Conservation (phyloP, 2,329 filamentous ascomycete species). For the Clonostachys rosea region DNA sequence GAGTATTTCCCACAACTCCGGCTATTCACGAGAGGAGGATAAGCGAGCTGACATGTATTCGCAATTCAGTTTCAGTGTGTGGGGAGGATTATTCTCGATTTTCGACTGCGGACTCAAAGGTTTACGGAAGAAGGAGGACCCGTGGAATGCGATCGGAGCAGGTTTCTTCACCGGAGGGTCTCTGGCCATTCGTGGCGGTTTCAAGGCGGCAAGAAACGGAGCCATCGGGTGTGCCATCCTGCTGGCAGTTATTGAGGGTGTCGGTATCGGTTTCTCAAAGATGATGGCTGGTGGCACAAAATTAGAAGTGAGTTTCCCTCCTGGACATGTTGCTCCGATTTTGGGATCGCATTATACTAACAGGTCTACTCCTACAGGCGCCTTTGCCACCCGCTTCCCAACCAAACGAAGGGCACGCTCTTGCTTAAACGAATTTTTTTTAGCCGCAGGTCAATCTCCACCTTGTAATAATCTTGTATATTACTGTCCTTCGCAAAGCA, state of each 20-base stretch:
- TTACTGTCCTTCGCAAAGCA: too few relatives aligned
- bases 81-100: conserved; percentile 93
- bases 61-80: conserved; percentile 48
- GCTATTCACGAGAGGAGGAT: too few relatives aligned
- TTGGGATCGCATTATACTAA: too few relatives aligned
- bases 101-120: conserved; percentile 98
- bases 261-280: conserved; percentile 91
- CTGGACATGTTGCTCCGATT: too few relatives aligned
- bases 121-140: conserved; percentile 91
- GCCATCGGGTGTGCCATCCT: conserved; percentile 95
- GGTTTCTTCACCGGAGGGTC: conserved; percentile 96
- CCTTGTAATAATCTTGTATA: too few relatives aligned
- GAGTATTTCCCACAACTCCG: conserved; percentile 44
- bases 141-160: conserved; percentile 95
- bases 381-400: too few relatives aligned
- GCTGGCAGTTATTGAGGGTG: conserved; percentile 93
- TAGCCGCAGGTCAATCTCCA: too few relatives aligned
- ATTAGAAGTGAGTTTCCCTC: conserved; percentile 54
- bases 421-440: too few relatives aligned
- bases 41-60: not conserved
- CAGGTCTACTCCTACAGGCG: too few relatives aligned
- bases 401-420: too few relatives aligned
- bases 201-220: conserved; percentile 87
- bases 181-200: conserved; percentile 85
- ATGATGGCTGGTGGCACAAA: conserved; percentile 89